phyloP scores from a whole-genome alignment of 179 eudicot species.

The Carnegiea gigantea region DNA sequence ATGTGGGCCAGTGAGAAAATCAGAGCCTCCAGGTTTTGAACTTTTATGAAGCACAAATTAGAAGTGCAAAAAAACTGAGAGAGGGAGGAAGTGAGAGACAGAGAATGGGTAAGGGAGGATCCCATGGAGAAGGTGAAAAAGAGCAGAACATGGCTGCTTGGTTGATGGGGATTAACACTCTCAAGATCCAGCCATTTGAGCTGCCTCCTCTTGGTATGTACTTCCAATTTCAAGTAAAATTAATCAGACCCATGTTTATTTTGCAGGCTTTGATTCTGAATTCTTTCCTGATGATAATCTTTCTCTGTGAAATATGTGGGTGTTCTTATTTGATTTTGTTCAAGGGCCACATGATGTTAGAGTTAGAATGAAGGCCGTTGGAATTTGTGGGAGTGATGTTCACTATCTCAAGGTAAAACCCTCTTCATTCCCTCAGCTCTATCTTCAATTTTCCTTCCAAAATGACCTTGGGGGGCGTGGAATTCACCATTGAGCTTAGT shows the following conservation, averaged over 20 bases:
- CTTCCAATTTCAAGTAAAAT: background rate
- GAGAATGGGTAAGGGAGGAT: conserved; percentile 68
- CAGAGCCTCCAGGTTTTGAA: conserved; percentile 3
- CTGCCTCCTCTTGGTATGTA: conserved; percentile 79
- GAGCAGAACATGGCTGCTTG: conserved; percentile 97
- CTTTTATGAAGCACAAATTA: background rate
- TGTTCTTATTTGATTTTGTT: conserved; percentile 13
- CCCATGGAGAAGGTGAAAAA: conserved; percentile 38
- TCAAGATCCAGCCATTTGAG: conserved; percentile 82
- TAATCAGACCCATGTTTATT: background rate
- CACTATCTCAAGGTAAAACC: conserved; percentile 77
- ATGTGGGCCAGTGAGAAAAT: background rate
- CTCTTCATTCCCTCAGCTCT: background rate
- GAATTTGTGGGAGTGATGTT: conserved; percentile 98
- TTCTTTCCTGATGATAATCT: background rate
- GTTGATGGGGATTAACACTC: conserved; percentile 66
- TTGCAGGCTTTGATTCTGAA: background rate
- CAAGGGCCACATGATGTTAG: conserved; percentile 83
- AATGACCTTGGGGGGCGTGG: background rate
- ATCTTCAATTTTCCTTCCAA: background rate
- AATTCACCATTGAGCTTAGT: background rate
- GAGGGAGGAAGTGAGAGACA: conserved; percentile 19
- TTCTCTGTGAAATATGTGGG: background rate
- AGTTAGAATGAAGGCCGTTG: conserved; percentile 91
- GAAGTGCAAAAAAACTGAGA: background rate